Conservation (phyloP, 2,329 filamentous ascomycete genomes). For the Akanthomyces uredinophilus region DNA sequence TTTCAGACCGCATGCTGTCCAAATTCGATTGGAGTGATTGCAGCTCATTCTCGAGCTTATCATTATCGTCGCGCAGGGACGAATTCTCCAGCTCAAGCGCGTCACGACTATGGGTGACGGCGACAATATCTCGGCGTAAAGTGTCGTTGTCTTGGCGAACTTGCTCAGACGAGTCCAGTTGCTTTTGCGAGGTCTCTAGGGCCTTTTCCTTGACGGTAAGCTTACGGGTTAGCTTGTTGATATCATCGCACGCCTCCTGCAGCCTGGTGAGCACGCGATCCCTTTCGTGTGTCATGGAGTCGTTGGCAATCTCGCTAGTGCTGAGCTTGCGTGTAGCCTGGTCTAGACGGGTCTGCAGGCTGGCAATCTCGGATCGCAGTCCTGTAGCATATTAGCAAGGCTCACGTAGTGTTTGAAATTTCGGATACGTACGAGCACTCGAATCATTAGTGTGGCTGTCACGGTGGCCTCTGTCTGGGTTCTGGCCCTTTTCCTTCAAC, state of each 20-base stretch:
- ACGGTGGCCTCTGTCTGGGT: conserved; percentile 7
- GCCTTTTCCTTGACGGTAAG: conserved; percentile 38
- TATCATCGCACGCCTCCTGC: conserved; percentile 54
- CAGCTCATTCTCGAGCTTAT: conserved; percentile 32
- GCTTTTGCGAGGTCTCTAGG: conserved; percentile 37
- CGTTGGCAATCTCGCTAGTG: conserved; percentile 58
- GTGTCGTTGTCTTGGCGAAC: conserved; percentile 34
- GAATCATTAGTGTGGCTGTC: background rate
- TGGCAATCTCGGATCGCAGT: conserved; percentile 54
- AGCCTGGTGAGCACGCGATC: conserved; percentile 61
- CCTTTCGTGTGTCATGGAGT: conserved; percentile 57
- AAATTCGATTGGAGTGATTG: conserved; percentile 35
- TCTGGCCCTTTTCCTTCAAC: conserved; percentile 36
- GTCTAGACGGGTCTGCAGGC: conserved; percentile 57
- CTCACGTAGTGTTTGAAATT: background rate
- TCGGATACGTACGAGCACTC: conserved; percentile 6
- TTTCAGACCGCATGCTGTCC: conserved; percentile 38
- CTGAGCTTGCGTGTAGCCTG: conserved; percentile 57
- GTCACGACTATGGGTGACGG: conserved; percentile 34
- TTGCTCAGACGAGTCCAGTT: conserved; percentile 37
- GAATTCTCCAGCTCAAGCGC: conserved; percentile 37
- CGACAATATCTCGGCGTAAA: conserved; percentile 37
- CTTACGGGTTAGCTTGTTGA: conserved; percentile 44
- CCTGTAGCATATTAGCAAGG: conserved; percentile 31
- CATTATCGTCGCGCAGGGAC: conserved; percentile 36